Evolutionary conservation across 2,329 filamentous ascomycete genomes (phyloP).

Genomic region (Grosmannia penicillata): DNA sequence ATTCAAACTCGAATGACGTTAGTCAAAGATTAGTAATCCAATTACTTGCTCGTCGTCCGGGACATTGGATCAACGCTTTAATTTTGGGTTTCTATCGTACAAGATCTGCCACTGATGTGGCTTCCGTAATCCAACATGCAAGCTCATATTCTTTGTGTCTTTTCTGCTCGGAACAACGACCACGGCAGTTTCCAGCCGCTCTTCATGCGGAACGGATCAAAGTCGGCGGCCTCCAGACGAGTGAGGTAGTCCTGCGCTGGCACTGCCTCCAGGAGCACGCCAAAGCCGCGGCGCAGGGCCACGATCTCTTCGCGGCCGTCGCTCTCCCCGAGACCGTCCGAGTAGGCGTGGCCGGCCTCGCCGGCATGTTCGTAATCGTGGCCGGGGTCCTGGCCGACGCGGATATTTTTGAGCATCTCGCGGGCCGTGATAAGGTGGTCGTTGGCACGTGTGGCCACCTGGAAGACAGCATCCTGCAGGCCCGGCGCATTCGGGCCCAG

Average conservation of each 20-base stretch:
- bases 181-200: constrained; percentile 74
- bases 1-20: too few species aligned
- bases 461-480: constrained; percentile 78
- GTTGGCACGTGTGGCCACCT: constrained; percentile 82
- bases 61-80: background rate
- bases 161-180: constrained; percentile 44
- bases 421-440: constrained; percentile 90
- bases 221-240: constrained; percentile 64
- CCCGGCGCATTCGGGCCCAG: constrained; percentile 65
- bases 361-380: constrained; percentile 82
- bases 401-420: constrained; percentile 76
- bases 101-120: background rate
- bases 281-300: constrained; percentile 47
- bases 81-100: background rate
- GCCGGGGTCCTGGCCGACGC: constrained; percentile 56
- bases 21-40: too few species aligned
- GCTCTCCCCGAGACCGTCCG: constrained; percentile 12
- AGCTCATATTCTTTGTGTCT: constrained; percentile 29
- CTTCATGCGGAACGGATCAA: constrained; percentile 61
- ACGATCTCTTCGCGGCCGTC: constrained; percentile 29
- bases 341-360: constrained; percentile 52
- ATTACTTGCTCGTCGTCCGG: too few species aligned
- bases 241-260: constrained; percentile 67
- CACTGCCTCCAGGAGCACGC: constrained; percentile 66
- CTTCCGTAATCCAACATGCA: too few species aligned